Percentiles rank a stretch among this genome's conserved stretches.
Evolutionary conservation across 164 flowering plant genomes (phyloP).

Genomic region (Protea cynaroides): DNA sequence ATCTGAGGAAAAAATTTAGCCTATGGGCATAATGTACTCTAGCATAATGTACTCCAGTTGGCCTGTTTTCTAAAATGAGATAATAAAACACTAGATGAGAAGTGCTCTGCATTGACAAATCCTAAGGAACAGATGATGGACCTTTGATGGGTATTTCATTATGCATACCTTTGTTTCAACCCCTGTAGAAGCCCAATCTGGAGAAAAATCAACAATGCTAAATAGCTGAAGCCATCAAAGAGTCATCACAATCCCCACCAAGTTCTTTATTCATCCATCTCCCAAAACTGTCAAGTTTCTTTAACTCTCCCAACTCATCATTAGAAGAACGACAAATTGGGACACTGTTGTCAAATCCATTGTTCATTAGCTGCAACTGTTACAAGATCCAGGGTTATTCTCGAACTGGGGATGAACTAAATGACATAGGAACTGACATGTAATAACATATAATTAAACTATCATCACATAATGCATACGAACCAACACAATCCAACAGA

Average conservation of each 20-base stretch:
- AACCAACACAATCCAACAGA: too few species aligned
- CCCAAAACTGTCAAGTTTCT: conserved; percentile 66
- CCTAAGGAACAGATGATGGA: too few species aligned
- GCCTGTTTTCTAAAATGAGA: conserved; percentile 49
- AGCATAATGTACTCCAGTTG: conserved; percentile 66
- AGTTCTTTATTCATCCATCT: conserved; percentile 72
- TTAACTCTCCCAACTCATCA: conserved; percentile 30
- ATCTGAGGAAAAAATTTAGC: conserved; percentile 45
- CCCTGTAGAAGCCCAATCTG: conserved; percentile 64
- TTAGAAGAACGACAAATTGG: conserved; percentile 9
- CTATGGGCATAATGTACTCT: conserved; percentile 56
- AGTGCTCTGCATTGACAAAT: too few species aligned
- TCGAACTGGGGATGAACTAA: conserved; percentile 13
- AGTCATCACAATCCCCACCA: conserved; percentile 59
- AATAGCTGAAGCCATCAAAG: conserved; percentile 64
- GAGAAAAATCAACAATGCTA: conserved; percentile 60
- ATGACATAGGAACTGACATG: too few species aligned
- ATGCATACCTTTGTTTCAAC: conserved; percentile 52
- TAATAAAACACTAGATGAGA: too few species aligned
- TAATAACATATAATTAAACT: too few species aligned
- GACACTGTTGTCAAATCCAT: conserved; percentile 15
- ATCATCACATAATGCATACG: too few species aligned
- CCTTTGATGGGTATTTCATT: too few species aligned
- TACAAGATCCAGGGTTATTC: conserved; percentile 12
- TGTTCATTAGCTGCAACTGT: conserved; percentile 11